Evolutionary conservation across 345 rosid species (phyloP), one percentile per base, ranked within the genome.

Genomic region (Alliaria petiolata): DNA sequence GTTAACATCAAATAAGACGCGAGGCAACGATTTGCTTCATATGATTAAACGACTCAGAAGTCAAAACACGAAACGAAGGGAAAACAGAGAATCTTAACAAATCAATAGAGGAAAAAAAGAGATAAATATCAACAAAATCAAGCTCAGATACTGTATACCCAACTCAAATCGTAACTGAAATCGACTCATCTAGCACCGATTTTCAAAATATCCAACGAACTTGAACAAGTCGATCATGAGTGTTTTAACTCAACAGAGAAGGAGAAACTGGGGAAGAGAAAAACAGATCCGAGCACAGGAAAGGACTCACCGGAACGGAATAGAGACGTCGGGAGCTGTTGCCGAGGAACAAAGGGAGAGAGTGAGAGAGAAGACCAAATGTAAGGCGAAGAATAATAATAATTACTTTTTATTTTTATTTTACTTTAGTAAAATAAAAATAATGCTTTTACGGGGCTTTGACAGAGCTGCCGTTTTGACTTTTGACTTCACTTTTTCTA

Each of bases 241-340:
- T 17, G 16, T 17, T 28, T 70, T 26, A 26, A 22, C 16, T 5
- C 31, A 11, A 51, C 1, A 5, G n/a, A 46, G 8, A 1, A 8
- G 4, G n/a, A 46, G 6, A 22, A 35, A 46, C 28, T 20, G 3
- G 60, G 17, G 7, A 26, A 36, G 58, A 13, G 15, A 4, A 11
- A 14, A 20, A n/a, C 38, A 52, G 62, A 62, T 62, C 76, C 16
- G 28, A 25, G 35, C 9, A 40, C 8, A 1, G 38, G 7, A 2
- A 15, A 39, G 3, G 28, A 71, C 69, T 71, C 69, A 62, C 76
- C 69, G 46, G 38, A 62, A 42, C n/a, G 45, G 7, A 28, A 2
- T 14, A 15, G 57, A 57, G 52, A 39, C 60, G 75, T 8, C 57
- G 36, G 33, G 69, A 62, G 35, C 22, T 30, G 44, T 17, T 6